Conservation (phyloP, 2,329 filamentous ascomycete species). For the Metarhizium humberi region DNA sequence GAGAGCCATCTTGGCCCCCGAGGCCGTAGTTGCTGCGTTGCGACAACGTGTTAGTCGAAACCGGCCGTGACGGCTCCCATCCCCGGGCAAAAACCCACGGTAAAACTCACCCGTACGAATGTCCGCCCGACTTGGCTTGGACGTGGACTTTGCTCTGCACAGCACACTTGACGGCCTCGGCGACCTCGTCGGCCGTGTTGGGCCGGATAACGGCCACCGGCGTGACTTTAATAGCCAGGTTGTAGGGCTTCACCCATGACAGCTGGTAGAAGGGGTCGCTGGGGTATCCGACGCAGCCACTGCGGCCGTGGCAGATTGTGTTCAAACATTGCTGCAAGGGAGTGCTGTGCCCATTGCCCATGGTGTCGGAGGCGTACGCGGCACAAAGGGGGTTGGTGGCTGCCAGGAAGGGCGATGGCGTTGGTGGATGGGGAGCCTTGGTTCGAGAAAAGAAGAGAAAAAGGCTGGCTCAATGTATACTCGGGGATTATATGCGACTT, state of each 20-base stretch:
- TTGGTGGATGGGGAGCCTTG: too few species aligned
- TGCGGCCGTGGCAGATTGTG: conserved; percentile 33
- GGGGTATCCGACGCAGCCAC: conserved; percentile 37
- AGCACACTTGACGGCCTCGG: conserved; percentile 49
- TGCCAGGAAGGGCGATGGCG: too few species aligned
- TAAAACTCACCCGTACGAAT: conserved; percentile 48
- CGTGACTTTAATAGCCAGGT: conserved; percentile 38
- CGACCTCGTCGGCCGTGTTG: conserved; percentile 41
- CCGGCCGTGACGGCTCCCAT: neutral
- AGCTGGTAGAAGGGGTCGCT: conserved; percentile 33
- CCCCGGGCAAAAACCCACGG: neutral
- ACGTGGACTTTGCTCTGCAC: conserved; percentile 39
- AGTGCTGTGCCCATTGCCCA: conserved; percentile 34
- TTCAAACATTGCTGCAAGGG: conserved; percentile 36
- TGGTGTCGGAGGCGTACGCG: conserved; percentile 11
- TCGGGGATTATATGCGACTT: too few species aligned
- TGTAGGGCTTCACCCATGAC: conserved; percentile 43
- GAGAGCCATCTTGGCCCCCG: conserved; percentile 39
- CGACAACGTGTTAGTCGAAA: neutral
- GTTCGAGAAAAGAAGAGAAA: neutral
- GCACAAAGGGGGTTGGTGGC: too few species aligned
- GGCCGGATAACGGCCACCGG: conserved; percentile 50
- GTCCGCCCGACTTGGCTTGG: conserved; percentile 54
- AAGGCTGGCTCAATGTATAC: neutral
- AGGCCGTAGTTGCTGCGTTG: conserved; percentile 29